Base-by-base conservation (phyloP, 176 grass and related monocot genomes). In the Zoysia japonica region DNA sequence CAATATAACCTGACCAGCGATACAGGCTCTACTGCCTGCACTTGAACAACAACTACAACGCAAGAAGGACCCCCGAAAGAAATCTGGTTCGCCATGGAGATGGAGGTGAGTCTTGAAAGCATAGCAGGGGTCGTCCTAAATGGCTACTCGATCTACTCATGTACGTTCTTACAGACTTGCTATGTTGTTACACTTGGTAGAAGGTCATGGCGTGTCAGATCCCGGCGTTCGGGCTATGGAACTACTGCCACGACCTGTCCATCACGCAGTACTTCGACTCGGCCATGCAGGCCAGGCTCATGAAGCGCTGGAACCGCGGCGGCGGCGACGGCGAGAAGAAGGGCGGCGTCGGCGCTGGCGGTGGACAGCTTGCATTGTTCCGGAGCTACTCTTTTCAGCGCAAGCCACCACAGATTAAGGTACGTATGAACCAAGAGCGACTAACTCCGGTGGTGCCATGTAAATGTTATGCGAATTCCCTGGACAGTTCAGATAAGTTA, bases 211-310 rank as follows among this genome's bases (percentile, higher is more conserved):
- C 85, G 59, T 72, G 74, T 5, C 85, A 83, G 61, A 88, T 93
- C 56, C 91, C 91, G 47, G 83, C 85, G 19, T 90, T 93, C 48
- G 91, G 91, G 44, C 17, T 83, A 72, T 93, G 91, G 91, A 89
- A 93, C 77, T 85, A 88, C 82, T 93, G 86, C 78, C 78, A 83
- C 38, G 91, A 88, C 60, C 76, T 90, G 20, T 85, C 91, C 7
- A 90, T 93, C 83, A 93, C 88, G 36, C 91, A 93, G 68, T 90
- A 93, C 82, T 93, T 93, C 36, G 91, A 93, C 67, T 79, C 88
- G 4, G 91, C 88, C 36, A 90, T 90, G 85, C 85, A 90, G 77
- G 79, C 88, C 57, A 86, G 85, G 80, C 76, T 93, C 54, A 80
- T 87, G 62, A 83, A 79, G 72, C 85, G 84, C 75, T 63, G 80